Base-by-base conservation (phyloP, 2,329 filamentous ascomycete species). In the Microsporum audouinii region DNA sequence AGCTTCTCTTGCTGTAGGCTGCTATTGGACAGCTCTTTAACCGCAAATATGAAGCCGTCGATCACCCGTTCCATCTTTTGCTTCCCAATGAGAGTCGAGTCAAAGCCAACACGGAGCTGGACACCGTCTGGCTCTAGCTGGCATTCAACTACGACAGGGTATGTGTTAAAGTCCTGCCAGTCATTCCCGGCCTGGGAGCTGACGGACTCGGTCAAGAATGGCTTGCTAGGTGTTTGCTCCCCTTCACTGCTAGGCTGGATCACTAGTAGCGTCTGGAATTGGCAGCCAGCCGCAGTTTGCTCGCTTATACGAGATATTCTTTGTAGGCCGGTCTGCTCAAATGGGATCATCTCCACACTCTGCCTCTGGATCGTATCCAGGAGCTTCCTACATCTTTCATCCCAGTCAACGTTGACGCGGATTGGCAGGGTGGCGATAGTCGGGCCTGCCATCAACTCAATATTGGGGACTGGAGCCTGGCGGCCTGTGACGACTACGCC, bases 291-390 rank as follows among this genome's bases (percentile, higher is more conserved):
- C 7, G 70, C 68, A 3, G 72, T 69, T 60, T 77, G 72, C 1
- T 77, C 71, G 63, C 79, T 81, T n/a, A 84, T 69, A 33, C 73
- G 71, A 62, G 81, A 45, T 77, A 85, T 83, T 6, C 77, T 75
- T 0, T 71, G 65, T 38, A 75, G 73, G 3, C 74, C 72, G 8
- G 84, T 77, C 1, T 78, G 79, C 55, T 80, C 79, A 27, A 79
- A 82, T 65, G 83, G 83, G 78, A 84, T 82, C 60, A 81, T 77
- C 5, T 75, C 71, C 0, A 81, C 73, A 0, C 77, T 79, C 60
- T 79, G 76, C 23, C 79, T 71, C 43, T 85, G 82, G 3, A 86
- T 75, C 1, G 72, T 68, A 56, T 79, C 75, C 3, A 86, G 71
- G 4, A 57, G 38, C 3, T 36, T 23, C 6, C n/a, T 34, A 45